phyloP scores from a whole-genome alignment of 257 asterid genomes.

The Oldenlandia corymbosa region DNA sequence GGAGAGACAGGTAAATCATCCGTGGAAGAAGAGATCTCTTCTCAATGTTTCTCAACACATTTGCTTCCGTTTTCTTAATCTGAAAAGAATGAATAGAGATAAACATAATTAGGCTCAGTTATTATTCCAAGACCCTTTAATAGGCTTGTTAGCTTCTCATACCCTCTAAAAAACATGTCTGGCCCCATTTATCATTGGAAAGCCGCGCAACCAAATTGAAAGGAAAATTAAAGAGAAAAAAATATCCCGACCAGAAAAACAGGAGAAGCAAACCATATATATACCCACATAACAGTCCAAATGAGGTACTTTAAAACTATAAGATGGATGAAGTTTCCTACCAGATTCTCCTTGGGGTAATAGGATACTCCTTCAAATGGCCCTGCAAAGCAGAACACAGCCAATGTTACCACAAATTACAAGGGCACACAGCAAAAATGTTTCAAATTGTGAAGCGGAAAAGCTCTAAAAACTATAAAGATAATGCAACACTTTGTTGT shows the following conservation, averaged over 20 bases:
- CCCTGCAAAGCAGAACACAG: conserved; percentile 48
- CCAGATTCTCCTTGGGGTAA: conserved; percentile 64
- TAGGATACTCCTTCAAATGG: conserved; percentile 77
- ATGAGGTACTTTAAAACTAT: background rate
- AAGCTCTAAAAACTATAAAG: background rate
- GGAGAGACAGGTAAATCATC: conserved; percentile 71
- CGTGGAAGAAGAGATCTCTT: conserved; percentile 93
- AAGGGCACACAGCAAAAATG: background rate
- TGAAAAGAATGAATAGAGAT: conserved; percentile 36
- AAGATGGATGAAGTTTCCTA: conserved; percentile 27
- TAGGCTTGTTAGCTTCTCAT: background rate
- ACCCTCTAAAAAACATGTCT: background rate
- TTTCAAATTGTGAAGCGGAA: background rate
- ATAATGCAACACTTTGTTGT: background rate
- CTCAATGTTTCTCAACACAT: conserved; percentile 45
- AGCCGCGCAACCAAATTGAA: background rate
- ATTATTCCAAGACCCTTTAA: no score
- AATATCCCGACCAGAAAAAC: background rate
- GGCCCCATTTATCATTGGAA: background rate
- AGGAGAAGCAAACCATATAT: background rate
- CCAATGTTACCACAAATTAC: background rate
- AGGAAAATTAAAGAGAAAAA: background rate
- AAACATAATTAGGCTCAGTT: conserved; percentile 10
- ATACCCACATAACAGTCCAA: background rate
- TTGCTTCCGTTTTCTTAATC: conserved; percentile 51